Conservation (phyloP, 495 filamentous ascomycete species). For the Neurospora sp. region DNA sequence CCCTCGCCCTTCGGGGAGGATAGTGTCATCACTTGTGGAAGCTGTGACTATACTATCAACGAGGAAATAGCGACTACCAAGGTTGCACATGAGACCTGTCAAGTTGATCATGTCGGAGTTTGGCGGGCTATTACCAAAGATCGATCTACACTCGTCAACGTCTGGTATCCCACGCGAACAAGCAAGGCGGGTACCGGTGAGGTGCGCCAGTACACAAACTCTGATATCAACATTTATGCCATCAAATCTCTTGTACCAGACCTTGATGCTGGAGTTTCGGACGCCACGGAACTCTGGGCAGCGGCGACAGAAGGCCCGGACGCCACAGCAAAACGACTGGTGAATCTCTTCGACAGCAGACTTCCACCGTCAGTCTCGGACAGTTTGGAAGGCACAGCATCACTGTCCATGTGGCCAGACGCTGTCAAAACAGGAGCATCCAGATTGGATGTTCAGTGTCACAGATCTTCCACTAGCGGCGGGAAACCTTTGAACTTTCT, state of each 20-base stretch:
- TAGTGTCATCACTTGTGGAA: slow-evolving; percentile 61
- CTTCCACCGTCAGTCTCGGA: slow-evolving; percentile 8
- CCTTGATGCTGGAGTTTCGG: slow-evolving; percentile 60
- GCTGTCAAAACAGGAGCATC: not conserved
- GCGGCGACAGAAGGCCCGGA: slow-evolving; percentile 9
- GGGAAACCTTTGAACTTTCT: slow-evolving; percentile 44
- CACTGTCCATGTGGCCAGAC: not conserved
- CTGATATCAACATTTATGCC: slow-evolving; percentile 58
- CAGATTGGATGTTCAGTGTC: not conserved
- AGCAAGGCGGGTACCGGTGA: slow-evolving; percentile 6
- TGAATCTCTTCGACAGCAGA: slow-evolving; percentile 44
- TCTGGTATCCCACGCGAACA: slow-evolving; percentile 46
- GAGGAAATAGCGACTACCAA: slow-evolving; percentile 52
- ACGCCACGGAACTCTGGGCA: slow-evolving; percentile 48
- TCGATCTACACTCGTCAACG: slow-evolving; percentile 52
- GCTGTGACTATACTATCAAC: slow-evolving; percentile 71
- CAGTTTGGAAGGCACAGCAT: not conserved
- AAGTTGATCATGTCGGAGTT: slow-evolving; percentile 11
- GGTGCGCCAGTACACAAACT: slow-evolving; percentile 16
- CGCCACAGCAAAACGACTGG: slow-evolving; percentile 20
- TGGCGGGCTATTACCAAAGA: slow-evolving; percentile 68
- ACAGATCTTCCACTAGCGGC: not conserved
- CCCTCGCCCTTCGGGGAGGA: slow-evolving; percentile 77
- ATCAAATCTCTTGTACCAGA: slow-evolving; percentile 63
- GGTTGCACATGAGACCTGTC: not conserved